Conservation (phyloP, 2,329 filamentous ascomycete species). For the Epichloe aotearoae region DNA sequence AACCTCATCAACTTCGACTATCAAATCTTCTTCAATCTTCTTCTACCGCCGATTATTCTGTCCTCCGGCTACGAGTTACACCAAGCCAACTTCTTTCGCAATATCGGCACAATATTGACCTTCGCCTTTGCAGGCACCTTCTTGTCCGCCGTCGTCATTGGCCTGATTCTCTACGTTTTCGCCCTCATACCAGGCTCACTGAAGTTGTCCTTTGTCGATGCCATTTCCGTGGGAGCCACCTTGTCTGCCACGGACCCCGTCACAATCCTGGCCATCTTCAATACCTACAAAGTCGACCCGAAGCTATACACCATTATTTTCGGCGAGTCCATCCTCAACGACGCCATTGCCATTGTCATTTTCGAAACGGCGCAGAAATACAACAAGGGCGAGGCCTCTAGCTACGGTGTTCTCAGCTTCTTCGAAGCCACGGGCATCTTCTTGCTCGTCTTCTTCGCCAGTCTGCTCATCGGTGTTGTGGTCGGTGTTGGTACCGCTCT, state of each 20-base stretch:
- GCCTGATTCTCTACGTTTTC: conserved; percentile 78
- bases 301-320: conserved; percentile 99
- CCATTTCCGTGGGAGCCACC: conserved; percentile 90
- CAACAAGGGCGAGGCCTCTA: conserved; percentile 57
- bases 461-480: conserved; percentile 73
- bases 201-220: conserved; percentile 83
- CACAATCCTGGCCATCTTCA: conserved; percentile 97
- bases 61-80: conserved; percentile 95
- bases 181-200: conserved; percentile 74
- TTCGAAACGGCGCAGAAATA: conserved; percentile 97
- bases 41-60: conserved; percentile 95
- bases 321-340: conserved; percentile 94
- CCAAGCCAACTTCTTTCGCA: conserved; percentile 97
- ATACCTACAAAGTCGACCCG: conserved; percentile 96
- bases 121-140: conserved; percentile 97
- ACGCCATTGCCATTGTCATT: conserved; percentile 95
- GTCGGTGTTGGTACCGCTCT: conserved; percentile 82
- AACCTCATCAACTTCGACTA: conserved; percentile 94
- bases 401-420: conserved; percentile 66
- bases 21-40: conserved; percentile 98
- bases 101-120: conserved; percentile 92
- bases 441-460: conserved; percentile 91
- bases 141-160: conserved; percentile 90
- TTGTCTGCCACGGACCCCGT: conserved; percentile 95
- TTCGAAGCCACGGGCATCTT: conserved; percentile 91